Percentiles rank a stretch among this genome's conserved stretches.
These are phyloP conservation scores for Geotrichum carabidarum DNA, from an alignment of 1,139 yeast species.

Conservation along the genomic window DNA sequence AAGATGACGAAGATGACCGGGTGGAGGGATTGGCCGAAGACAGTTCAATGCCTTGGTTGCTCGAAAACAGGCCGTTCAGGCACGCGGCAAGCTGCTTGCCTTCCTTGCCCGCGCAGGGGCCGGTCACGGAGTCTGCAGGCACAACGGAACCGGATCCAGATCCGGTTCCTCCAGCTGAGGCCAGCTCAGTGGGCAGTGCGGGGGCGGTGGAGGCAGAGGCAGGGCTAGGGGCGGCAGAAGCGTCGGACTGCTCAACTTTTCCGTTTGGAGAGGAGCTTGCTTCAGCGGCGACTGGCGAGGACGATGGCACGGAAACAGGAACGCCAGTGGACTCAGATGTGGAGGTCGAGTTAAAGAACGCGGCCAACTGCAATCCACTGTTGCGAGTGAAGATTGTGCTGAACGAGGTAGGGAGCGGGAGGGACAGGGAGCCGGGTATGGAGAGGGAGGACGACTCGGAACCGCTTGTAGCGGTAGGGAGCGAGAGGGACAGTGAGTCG, in stretches of 20 bases:
- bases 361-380: too few relatives aligned
- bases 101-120: slow-evolving; percentile 9
- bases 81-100: slow-evolving; percentile 8
- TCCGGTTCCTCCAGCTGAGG: slow-evolving; percentile 18
- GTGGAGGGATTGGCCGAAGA: slow-evolving; percentile 5
- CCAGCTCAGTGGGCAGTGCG: neutral
- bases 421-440: too few relatives aligned
- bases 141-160: slow-evolving; percentile 14
- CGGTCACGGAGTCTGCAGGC: slow-evolving; percentile 3
- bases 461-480: too few relatives aligned
- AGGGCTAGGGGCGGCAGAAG: neutral
- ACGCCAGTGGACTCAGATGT: neutral
- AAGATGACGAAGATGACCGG: neutral
- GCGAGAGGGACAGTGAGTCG: too few relatives aligned
- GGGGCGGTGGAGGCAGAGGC: slow-evolving; percentile 1
- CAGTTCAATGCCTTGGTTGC: slow-evolving; percentile 6
- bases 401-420: too few relatives aligned
- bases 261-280: too few relatives aligned
- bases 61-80: slow-evolving; percentile 10
- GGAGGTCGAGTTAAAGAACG: neutral
- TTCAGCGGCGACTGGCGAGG: neutral
- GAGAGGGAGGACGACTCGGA: too few relatives aligned
- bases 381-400: too few relatives aligned
- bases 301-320: neutral
- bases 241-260: too few relatives aligned